Conservation (phyloP, 2,329 filamentous ascomycete species). For the Penicillium occitanis region DNA sequence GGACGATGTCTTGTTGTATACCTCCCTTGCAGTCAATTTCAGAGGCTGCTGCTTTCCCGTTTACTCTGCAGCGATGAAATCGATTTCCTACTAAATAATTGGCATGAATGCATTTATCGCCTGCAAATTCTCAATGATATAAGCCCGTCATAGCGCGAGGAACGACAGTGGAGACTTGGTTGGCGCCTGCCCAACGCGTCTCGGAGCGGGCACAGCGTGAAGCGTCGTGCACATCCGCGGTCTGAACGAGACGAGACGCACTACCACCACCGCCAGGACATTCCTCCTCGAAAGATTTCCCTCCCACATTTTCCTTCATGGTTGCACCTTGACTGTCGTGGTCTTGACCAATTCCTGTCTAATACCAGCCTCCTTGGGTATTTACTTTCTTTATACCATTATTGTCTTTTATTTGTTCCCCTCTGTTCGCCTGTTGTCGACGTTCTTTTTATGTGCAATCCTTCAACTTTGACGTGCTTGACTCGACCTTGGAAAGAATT, state of each 20-base stretch:
- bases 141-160: conserved; percentile 19
- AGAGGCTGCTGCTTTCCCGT: background rate
- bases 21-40: conserved; percentile 3
- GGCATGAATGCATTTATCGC: conserved; percentile 4
- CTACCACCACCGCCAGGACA: conserved; percentile 13
- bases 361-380: conserved; percentile 20
- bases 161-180: conserved; percentile 19
- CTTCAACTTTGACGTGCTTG: background rate
- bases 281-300: conserved; percentile 18
- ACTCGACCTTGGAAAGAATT: background rate
- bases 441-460: background rate
- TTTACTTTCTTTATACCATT: background rate
- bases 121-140: background rate
- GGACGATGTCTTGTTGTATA: conserved; percentile 1
- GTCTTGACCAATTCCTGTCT: conserved; percentile 14
- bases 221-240: conserved; percentile 21
- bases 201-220: conserved; percentile 23
- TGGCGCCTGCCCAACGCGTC: conserved; percentile 23
- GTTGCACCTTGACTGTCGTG: conserved; percentile 4
- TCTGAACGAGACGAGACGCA: conserved; percentile 22
- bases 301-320: conserved; percentile 19
- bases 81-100: background rate
- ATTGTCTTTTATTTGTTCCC: conserved; percentile 9
- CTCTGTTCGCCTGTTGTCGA: background rate
- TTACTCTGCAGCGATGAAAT: background rate